A percentile compares a stretch with the other conserved stretches of the same genome.
Evolutionary conservation across 2,329 filamentous ascomycete species (phyloP).

Genomic region (Cordyceps farinosa): DNA sequence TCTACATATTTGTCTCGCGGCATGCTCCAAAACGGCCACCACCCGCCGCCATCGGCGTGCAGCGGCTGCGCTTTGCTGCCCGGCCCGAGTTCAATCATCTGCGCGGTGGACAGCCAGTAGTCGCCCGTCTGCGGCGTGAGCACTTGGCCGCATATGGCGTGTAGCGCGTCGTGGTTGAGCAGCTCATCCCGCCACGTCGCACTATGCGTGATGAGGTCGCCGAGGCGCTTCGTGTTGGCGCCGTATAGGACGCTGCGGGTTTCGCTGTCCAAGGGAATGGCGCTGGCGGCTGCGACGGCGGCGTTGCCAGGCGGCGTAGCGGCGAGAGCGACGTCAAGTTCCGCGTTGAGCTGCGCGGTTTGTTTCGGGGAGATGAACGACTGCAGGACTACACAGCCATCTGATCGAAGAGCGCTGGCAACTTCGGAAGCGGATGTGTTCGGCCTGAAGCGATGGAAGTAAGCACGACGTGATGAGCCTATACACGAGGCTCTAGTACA

Average conservation of each 20-base stretch:
- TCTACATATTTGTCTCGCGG: conserved; percentile 7
- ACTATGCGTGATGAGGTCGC: conserved; percentile 25
- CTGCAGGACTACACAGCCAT: conserved; percentile 2
- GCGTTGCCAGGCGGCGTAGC: background rate
- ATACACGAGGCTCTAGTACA: too few relatives aligned
- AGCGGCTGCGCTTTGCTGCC: conserved; percentile 25
- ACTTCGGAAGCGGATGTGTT: background rate
- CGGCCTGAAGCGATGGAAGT: background rate
- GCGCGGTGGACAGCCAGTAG: conserved; percentile 28
- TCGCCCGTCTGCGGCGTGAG: conserved; percentile 26
- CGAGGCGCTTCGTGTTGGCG: conserved; percentile 27
- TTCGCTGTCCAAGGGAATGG: conserved; percentile 8
- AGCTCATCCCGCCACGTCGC: conserved; percentile 27
- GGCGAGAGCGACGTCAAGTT: background rate
- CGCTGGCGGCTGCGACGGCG: background rate
- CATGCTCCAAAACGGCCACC: conserved; percentile 14
- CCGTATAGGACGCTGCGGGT: conserved; percentile 21
- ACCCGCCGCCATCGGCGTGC: conserved; percentile 25
- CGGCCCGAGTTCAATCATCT: conserved; percentile 26
- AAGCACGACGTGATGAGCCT: too few relatives aligned
- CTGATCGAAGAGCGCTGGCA: background rate
- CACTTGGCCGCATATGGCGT: conserved; percentile 25
- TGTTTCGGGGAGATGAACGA: conserved; percentile 6
- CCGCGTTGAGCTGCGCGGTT: background rate
- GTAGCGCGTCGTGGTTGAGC: conserved; percentile 28